Evolutionary conservation across 2,329 filamentous ascomycete species (phyloP).

Genomic region (Phialophora chinensis): DNA sequence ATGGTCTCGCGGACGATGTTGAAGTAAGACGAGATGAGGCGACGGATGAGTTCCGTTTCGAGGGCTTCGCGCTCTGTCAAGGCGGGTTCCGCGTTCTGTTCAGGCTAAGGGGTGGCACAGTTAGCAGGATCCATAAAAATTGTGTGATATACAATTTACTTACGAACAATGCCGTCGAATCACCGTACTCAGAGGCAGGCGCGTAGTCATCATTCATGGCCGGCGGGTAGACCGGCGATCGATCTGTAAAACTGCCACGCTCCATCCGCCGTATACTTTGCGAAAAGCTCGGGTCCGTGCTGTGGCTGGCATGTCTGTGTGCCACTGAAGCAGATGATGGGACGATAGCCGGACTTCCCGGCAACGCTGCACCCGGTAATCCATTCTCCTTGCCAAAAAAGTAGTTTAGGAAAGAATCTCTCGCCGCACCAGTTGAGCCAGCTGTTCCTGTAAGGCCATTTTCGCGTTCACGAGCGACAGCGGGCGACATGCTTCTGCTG

Average conservation of each 20-base stretch:
- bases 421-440: slow-evolving; percentile 63
- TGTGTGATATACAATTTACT: slow-evolving; percentile 41
- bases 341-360: slow-evolving; percentile 50
- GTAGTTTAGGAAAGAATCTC: slow-evolving; percentile 96
- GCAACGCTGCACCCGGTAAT: slow-evolving; percentile 45
- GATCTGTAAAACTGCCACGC: slow-evolving; percentile 40
- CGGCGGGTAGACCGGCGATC: slow-evolving; percentile 56
- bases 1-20: slow-evolving; percentile 99
- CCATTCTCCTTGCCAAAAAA: slow-evolving; percentile 96
- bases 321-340: slow-evolving; percentile 47
- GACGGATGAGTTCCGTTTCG: slow-evolving; percentile 95
- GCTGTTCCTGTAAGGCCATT: slow-evolving; percentile 71
- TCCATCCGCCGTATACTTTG: slow-evolving; percentile 79
- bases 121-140: slow-evolving; percentile 10
- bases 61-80: slow-evolving; percentile 95
- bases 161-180: slow-evolving; percentile 56
- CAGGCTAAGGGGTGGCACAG: slow-evolving; percentile 41
- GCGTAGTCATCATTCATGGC: slow-evolving; percentile 47
- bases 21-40: slow-evolving; percentile 97
- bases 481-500: slow-evolving; percentile 81
- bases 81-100: slow-evolving; percentile 72
- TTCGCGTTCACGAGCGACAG: slow-evolving; percentile 66
- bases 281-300: slow-evolving; percentile 78
- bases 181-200: slow-evolving; percentile 49
- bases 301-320: slow-evolving; percentile 76